Evolutionary conservation across 75 land plant species (phyloP), one percentile per base, ranked within the genome.

Genomic region (Pinus taeda): DNA sequence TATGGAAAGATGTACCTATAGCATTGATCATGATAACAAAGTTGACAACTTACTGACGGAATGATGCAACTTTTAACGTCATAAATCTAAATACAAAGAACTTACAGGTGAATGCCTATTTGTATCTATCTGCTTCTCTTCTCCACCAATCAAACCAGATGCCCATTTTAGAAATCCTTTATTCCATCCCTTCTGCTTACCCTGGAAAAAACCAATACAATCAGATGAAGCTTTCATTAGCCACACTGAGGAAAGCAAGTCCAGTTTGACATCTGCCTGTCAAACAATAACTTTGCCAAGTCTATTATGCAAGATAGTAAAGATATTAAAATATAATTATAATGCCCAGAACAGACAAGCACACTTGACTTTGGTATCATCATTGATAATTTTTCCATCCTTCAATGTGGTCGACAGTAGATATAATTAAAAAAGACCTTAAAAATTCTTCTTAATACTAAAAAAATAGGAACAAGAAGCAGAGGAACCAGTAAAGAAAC

Each of bases 81-180:
- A 49, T 49, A 49, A 49, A 11, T 49, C 12, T 49, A 49, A n/a
- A n/a, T 42, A n/a, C 53, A 69, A 39, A 42, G 53, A 42, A 42
- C 72, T 69, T 69, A 69, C 72, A 42, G 39, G 14, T 11, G 72
- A 69, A 12, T 69, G 74, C 15, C 49, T n/a, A 22, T 39, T 45
- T 42, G 22, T n/a, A 45, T 74, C 53, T 59, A 15, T 22, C 21
- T 24, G 72, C 5, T 42, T 33, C 59, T 63, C 67, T 29, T 80
- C 80, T 56, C 92, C 84, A 57, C 90, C 88, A 80, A 93, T 87
- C 15, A 93, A 82, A 14, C 79, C 90, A 76, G 91, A 79, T 26
- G 96, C 96, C 96, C 96, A 93, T 76, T 88, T 89, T 20, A 91
- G 57, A 20, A 93, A 1, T 73, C 87, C 88, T 2, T 83, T 73